Evolutionary conservation across 805 yeast species (phyloP), one percentile per base, ranked within the genome.

Genomic region (Zygoascus bituminiphila): DNA sequence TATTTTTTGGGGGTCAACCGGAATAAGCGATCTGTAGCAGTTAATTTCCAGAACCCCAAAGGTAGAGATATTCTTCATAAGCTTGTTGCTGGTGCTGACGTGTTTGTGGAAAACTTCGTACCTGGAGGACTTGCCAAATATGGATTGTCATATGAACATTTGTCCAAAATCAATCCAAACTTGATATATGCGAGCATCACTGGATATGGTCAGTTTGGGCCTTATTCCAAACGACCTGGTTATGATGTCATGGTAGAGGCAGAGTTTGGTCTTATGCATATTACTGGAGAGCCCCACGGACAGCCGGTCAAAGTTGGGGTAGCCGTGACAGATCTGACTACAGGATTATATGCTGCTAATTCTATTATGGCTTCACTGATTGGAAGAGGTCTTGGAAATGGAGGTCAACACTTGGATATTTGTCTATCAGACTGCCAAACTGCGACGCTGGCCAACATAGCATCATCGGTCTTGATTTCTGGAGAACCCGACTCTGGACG

Each of bases 211-310:
- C 73, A 69, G 47, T 62, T 68, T 1, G 73, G 73, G 0, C 73
- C 72, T 5, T 66, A 59, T 53, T 50, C 59, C 6, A 48, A 56
- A 25, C 59, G 73, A 12, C 70, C 73, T 2, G 73, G 73, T 17
- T 69, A 69, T 56, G 72, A 68, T 45, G 72, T 69, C 41, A 69
- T 69, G 73, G 72, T 69, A 5, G 73, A 69, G 52, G 73, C 73
- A 6, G 73, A 69, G 52, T 65, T 68, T 54, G 73, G 73, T 2
- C 60, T 69, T 41, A 69, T 69, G 73, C 73, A 68, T 51, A 69
- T 69, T 52, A 69, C 73, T 0, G 73, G 73, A 15, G 62, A 65
- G 44, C 64, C 65, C 5, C 62, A 65, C 29, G 67, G 72, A 22
- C 68, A 65, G 10, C 72, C 73, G 1, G 69, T 67, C 21, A 69